Base-by-base conservation (phyloP, 176 grass and related monocot genomes). In the Paspalum vaginatum region DNA sequence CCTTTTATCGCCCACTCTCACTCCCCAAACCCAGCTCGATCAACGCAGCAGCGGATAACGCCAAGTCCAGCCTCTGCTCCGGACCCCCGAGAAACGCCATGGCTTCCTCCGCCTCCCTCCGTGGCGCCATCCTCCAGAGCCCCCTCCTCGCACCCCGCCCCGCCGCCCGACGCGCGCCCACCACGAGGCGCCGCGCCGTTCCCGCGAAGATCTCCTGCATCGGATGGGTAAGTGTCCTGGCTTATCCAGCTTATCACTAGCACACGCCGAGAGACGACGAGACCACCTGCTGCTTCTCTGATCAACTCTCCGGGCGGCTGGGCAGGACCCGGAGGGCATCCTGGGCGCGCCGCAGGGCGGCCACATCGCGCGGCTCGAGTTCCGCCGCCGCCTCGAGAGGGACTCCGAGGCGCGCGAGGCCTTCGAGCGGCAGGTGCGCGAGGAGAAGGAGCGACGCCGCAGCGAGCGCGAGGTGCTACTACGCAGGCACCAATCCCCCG, bases 321-420 rank as follows among this genome's bases (percentile, higher is more conserved):
- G 4, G 42, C 79, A 98, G 92, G 95, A 98, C 65, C 95, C 92
- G 0, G 92, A 95, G 64, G 95, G 88, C 51, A 77, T 98, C 58
- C 87, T 98, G 15, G 90, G 78, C 15, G 69, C 83, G 48, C 90
- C 95, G 72, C 74, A 85, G 79, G 81, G 81, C 15, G 92, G 95
- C 9, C 95, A 98, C 81, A 91, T 98, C 84, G 54, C 86, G 7
- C 77, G 81, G 24, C 88, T 98, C 59, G 95, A 98, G 82, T 89
- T 92, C 63, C 89, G 83, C 54, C 81, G 92, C 57, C 84, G 70
- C 64, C 88, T 98, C 40, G 88, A 94, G 66, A 85, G 75, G 60
- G 90, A 98, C 89, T 80, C 88, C 46, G 92, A 85, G 7, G 78
- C 86, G 17, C 86, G 92, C 67, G 88, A 88, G 21, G 74, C 58